Conservation (phyloP, 257 asterid species). For the Mitragyna speciosa region DNA sequence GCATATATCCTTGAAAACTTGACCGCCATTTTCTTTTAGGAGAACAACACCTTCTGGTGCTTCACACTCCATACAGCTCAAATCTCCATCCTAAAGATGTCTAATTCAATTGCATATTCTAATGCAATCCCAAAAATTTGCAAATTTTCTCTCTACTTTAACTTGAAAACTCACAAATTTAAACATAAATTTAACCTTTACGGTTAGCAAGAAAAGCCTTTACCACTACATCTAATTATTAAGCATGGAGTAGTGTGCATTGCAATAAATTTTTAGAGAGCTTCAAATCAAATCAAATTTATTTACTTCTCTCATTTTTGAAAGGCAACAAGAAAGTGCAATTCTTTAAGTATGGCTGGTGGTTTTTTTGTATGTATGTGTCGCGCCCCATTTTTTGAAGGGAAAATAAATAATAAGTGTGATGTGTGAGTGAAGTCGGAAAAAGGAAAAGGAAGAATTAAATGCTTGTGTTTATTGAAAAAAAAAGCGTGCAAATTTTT, state of each 20-base stretch:
- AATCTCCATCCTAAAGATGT: neutral
- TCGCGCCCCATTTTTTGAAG: too few species aligned
- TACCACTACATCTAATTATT: neutral
- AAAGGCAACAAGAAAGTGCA: neutral
- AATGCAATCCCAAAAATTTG: neutral
- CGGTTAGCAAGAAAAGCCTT: neutral
- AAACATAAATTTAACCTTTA: neutral
- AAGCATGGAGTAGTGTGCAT: neutral
- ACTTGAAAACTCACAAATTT: neutral
- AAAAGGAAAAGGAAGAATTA: too few species aligned
- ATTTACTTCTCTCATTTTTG: neutral
- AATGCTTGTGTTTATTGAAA: too few species aligned
- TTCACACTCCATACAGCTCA: slow-evolving; percentile 17
- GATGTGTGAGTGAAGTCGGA: too few species aligned
- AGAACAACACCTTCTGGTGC: slow-evolving; percentile 18
- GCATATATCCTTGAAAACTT: slow-evolving; percentile 11
- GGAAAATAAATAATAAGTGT: too few species aligned
- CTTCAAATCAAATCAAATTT: neutral
- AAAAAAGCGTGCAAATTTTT: too few species aligned
- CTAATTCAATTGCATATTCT: neutral
- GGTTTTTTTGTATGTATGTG: too few species aligned
- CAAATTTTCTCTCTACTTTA: neutral
- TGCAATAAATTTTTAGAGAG: neutral
- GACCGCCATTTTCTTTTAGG: slow-evolving; percentile 14
- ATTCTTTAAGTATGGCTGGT: neutral